Evolutionary conservation across 305 asterid species (phyloP).

Genomic region (Fraxinus platypoda): DNA sequence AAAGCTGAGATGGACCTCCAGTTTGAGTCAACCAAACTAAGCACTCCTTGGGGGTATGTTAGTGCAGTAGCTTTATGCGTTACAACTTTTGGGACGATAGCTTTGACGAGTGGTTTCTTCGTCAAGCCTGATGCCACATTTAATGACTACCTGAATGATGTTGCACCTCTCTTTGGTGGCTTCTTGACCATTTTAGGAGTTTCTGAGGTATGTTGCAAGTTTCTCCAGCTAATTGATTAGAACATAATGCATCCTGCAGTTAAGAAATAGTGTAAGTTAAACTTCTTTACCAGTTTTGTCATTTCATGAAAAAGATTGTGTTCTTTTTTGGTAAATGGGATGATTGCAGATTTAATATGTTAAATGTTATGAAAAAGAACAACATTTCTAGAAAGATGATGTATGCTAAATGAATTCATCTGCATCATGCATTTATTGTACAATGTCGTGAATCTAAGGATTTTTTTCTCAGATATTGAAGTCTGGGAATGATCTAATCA

Average conservation of each 20-base stretch:
- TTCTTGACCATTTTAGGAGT: slow-evolving; percentile 79
- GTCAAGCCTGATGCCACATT: slow-evolving; percentile 73
- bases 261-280: background rate
- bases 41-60: slow-evolving; percentile 76
- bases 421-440: background rate
- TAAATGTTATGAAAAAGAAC: background rate
- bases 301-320: background rate
- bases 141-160: slow-evolving; percentile 64
- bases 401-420: background rate
- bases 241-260: background rate
- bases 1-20: slow-evolving; percentile 85
- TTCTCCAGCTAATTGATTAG: background rate
- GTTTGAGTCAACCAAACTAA: slow-evolving; percentile 65
- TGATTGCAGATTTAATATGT: background rate
- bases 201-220: slow-evolving; percentile 61
- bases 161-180: slow-evolving; percentile 83
- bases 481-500: background rate
- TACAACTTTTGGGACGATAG: slow-evolving; percentile 79
- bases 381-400: background rate
- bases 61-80: slow-evolving; percentile 64
- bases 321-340: background rate
- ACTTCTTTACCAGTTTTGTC: background rate
- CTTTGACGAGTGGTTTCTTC: slow-evolving; percentile 84
- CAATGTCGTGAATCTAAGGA: background rate
- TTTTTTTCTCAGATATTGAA: background rate